phyloP scores from a whole-genome alignment of 2,329 filamentous ascomycete species.

The Colletotrichum salicis region DNA sequence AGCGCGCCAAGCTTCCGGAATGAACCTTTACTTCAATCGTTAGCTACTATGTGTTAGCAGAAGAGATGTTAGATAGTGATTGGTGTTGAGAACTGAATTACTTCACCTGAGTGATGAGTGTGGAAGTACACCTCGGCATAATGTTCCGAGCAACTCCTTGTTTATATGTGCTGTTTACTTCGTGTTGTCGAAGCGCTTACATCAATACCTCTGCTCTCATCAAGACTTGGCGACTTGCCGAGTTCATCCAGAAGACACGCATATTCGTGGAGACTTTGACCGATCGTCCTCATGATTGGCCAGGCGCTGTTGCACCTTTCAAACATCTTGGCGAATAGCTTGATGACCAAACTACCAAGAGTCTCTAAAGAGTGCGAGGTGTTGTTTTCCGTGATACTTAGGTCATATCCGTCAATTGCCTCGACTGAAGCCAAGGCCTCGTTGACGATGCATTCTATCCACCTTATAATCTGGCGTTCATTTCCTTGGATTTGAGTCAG shows the following conservation, averaged over 20 bases:
- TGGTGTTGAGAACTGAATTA: too few species aligned
- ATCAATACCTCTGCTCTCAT: neutral
- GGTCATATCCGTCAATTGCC: neutral
- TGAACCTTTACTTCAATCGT: too few species aligned
- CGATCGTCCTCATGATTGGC: slow-evolving; percentile 10
- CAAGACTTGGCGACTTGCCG: slow-evolving; percentile 32
- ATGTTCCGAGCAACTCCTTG: too few species aligned
- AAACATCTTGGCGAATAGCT: slow-evolving; percentile 10
- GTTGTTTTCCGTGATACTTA: neutral
- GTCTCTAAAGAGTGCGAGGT: neutral
- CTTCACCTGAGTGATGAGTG: too few species aligned
- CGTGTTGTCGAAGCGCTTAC: neutral
- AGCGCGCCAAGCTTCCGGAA: neutral
- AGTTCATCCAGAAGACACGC: neutral
- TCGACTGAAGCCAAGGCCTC: neutral
- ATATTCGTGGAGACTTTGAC: slow-evolving; percentile 5
- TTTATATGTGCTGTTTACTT: neutral
- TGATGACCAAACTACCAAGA: neutral
- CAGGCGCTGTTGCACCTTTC: neutral
- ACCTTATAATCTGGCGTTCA: slow-evolving; percentile 1
- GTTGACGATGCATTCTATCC: slow-evolving; percentile 4
- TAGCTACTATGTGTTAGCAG: too few species aligned
- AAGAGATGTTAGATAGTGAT: too few species aligned
- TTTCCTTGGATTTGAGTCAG: neutral
- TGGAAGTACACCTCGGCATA: too few species aligned